These are phyloP conservation scores for Colletotrichum magnum DNA, from an alignment of 2,329 filamentous ascomycete species.

Conservation along the genomic window DNA sequence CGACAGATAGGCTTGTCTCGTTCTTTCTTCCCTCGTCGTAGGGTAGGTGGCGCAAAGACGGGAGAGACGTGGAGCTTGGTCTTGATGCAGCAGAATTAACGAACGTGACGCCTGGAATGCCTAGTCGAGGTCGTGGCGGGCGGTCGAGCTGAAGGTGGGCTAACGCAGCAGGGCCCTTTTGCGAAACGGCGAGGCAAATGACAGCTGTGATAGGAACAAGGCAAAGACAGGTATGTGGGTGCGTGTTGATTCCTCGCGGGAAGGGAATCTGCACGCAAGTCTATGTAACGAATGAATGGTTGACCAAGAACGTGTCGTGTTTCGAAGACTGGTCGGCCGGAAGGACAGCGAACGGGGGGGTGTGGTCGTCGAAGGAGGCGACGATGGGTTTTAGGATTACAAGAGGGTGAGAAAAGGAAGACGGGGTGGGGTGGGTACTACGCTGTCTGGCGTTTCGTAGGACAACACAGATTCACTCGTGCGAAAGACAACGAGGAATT, in stretches of 20 bases:
- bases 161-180: slow-evolving; percentile 25
- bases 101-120: slow-evolving; percentile 35
- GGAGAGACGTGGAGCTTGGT: slow-evolving; percentile 24
- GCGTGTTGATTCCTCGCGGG: slow-evolving; percentile 13
- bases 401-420: slow-evolving; percentile 31
- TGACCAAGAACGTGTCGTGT: slow-evolving; percentile 38
- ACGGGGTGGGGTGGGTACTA: slow-evolving; percentile 19
- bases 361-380: slow-evolving; percentile 38
- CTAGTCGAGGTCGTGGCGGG: slow-evolving; percentile 36
- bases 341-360: slow-evolving; percentile 33
- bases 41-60: slow-evolving; percentile 32
- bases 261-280: slow-evolving; percentile 32
- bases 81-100: slow-evolving; percentile 34
- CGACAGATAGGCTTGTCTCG: slow-evolving; percentile 7
- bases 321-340: slow-evolving; percentile 33
- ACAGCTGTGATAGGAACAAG: slow-evolving; percentile 15
- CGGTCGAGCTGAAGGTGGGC: slow-evolving; percentile 38
- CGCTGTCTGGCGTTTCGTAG: slow-evolving; percentile 38
- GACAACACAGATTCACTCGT: slow-evolving; percentile 37
- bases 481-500: slow-evolving; percentile 36
- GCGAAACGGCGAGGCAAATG: slow-evolving; percentile 21
- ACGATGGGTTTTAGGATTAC: slow-evolving; percentile 39
- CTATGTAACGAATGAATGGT: slow-evolving; percentile 40
- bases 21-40: slow-evolving; percentile 20
- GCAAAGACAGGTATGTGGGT: slow-evolving; percentile 6